Conservation (phyloP, 2,329 filamentous ascomycete species). For the Phialophora expanda region DNA sequence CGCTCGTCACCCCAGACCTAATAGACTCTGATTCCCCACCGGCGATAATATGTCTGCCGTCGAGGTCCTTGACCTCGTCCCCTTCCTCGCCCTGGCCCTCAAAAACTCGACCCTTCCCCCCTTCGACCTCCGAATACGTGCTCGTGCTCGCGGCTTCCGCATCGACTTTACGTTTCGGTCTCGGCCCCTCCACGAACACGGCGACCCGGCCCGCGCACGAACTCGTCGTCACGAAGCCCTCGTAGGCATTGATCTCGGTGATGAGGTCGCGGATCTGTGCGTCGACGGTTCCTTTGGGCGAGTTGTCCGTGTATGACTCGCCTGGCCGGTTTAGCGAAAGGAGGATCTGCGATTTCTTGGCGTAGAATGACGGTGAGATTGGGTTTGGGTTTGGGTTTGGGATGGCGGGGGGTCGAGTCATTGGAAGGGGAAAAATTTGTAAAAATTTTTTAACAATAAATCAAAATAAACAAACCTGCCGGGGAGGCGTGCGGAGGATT, state of each 20-base stretch:
- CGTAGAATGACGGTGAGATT: slow-evolving; percentile 53
- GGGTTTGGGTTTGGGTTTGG: neutral
- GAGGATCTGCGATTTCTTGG: slow-evolving; percentile 75
- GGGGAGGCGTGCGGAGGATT: neutral
- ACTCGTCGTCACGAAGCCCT: slow-evolving; percentile 86
- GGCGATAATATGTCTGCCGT: neutral
- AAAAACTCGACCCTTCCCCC: neutral
- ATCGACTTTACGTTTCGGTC: slow-evolving; percentile 41
- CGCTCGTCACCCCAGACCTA: neutral
- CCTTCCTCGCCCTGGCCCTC: neutral
- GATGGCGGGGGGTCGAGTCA: slow-evolving; percentile 9
- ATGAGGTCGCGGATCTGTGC: slow-evolving; percentile 77
- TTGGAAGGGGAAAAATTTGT: neutral
- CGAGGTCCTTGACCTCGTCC: neutral
- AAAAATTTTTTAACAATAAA: neutral
- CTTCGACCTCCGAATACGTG: neutral
- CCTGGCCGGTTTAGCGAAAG: slow-evolving; percentile 70
- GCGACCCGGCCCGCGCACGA: slow-evolving; percentile 88
- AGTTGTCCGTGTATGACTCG: slow-evolving; percentile 77
- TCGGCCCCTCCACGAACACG: slow-evolving; percentile 82
- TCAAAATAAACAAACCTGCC: neutral
- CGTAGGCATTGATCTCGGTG: slow-evolving; percentile 69
- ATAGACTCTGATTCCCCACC: neutral
- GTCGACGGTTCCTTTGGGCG: slow-evolving; percentile 88
- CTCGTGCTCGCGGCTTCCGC: neutral